Conservation (phyloP, 1,139 yeast species). For the Saccharomycopsis hybrid region DNA sequence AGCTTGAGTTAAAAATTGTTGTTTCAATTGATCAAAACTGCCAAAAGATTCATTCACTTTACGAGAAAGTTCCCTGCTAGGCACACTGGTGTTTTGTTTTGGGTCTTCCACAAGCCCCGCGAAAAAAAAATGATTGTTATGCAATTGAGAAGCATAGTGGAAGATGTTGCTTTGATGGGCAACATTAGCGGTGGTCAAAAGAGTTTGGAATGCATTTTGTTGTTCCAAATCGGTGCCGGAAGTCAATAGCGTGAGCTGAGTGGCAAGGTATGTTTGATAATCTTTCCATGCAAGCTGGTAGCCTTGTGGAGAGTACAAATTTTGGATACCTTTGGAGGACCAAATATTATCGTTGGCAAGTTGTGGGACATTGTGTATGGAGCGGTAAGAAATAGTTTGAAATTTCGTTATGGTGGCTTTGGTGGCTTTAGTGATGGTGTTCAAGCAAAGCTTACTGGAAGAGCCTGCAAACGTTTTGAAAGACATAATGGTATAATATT, state of each 20-base stretch:
- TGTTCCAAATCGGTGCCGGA: slow-evolving; percentile 77
- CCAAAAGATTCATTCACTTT: slow-evolving; percentile 36
- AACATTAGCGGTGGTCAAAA: slow-evolving; percentile 65
- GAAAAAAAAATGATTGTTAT: slow-evolving; percentile 85
- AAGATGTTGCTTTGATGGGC: slow-evolving; percentile 65
- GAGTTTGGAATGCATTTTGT: slow-evolving; percentile 69
- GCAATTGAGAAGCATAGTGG: slow-evolving; percentile 87
- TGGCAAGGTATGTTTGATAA: slow-evolving; percentile 64
- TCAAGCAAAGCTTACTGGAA: not conserved
- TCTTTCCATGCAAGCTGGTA: slow-evolving; percentile 74
- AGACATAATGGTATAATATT: not conserved
- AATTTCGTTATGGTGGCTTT: not conserved
- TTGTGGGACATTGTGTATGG: slow-evolving; percentile 55
- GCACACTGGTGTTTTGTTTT: slow-evolving; percentile 22
- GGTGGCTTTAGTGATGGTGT: not conserved
- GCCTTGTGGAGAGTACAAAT: slow-evolving; percentile 63
- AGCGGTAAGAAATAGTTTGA: not conserved
- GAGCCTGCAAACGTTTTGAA: not conserved
- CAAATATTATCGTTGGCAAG: slow-evolving; percentile 39
- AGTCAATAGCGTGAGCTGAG: slow-evolving; percentile 66
- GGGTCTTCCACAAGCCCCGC: slow-evolving; percentile 45
- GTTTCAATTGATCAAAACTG: slow-evolving; percentile 39
- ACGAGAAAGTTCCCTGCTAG: slow-evolving; percentile 26
- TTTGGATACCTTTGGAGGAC: slow-evolving; percentile 53
- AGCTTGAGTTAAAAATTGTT: slow-evolving; percentile 40